A percentile compares a stretch with the other conserved stretches of the same genome.
phyloP scores from a whole-genome alignment of 352 stramenopile genomes.

The Blastocystis hominis region DNA sequence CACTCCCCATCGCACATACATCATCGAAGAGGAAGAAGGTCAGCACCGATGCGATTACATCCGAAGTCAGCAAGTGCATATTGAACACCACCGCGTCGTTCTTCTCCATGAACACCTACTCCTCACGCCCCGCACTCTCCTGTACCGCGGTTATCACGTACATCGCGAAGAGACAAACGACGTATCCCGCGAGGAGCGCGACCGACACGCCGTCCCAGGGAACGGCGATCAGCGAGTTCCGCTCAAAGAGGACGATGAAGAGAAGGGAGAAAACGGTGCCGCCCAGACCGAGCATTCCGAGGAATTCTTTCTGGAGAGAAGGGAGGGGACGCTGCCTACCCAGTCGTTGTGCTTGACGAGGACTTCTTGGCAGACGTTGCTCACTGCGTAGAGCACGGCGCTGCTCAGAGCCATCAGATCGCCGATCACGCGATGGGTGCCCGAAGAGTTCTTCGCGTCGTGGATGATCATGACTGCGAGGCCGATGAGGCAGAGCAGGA shows the following conservation, averaged over 20 bases:
- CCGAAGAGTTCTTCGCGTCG: not conserved
- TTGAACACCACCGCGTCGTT: slow-evolving; percentile 53
- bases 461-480: slow-evolving; percentile 27
- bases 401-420: not conserved
- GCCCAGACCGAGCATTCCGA: slow-evolving; percentile 46
- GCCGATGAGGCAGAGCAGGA: slow-evolving; percentile 43
- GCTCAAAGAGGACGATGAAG: not conserved
- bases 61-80: slow-evolving; percentile 53
- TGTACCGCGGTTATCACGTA: slow-evolving; percentile 18
- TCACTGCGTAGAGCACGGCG: slow-evolving; percentile 22
- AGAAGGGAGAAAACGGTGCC: not conserved
- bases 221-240: not conserved
- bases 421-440: slow-evolving; percentile 34
- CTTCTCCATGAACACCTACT: slow-evolving; percentile 28
- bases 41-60: slow-evolving; percentile 27
- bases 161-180: slow-evolving; percentile 4
- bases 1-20: not conserved
- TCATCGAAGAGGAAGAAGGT: slow-evolving; percentile 55
- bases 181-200: not conserved
- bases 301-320: slow-evolving; percentile 7
- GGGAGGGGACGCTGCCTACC: not conserved
- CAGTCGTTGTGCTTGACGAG: slow-evolving; percentile 51
- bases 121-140: not conserved
- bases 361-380: slow-evolving; percentile 46
- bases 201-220: not conserved